Conservation (phyloP, 2,329 filamentous ascomycete genomes). For the Ophiostoma sp. region DNA sequence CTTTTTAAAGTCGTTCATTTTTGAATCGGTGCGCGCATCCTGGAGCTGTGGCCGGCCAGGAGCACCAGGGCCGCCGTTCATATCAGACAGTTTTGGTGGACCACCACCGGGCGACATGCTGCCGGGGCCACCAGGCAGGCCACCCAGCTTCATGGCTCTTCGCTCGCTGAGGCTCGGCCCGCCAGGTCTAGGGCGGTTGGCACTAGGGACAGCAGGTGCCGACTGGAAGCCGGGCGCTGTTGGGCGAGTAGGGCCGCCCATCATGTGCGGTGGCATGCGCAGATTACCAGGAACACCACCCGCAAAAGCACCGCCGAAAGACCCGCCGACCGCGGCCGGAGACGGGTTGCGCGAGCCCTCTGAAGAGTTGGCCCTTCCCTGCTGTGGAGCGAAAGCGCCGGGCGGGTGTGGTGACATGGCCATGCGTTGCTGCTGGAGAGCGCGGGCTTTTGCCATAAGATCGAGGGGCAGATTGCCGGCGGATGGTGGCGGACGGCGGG, state of each 20-base stretch:
- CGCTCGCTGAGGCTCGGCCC: slow-evolving; percentile 60
- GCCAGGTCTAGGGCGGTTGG: slow-evolving; percentile 34
- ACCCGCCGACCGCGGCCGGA: not conserved
- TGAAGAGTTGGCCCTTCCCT: slow-evolving; percentile 32
- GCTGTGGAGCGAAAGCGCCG: slow-evolving; percentile 23
- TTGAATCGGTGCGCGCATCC: slow-evolving; percentile 41
- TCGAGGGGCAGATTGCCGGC: slow-evolving; percentile 39
- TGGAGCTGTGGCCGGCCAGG: slow-evolving; percentile 33
- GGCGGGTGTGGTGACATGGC: slow-evolving; percentile 31
- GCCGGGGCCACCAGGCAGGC: slow-evolving; percentile 39
- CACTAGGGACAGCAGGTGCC: slow-evolving; percentile 44
- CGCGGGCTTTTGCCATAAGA: slow-evolving; percentile 39
- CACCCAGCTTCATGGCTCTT: slow-evolving; percentile 56
- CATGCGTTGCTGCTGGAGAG: slow-evolving; percentile 36
- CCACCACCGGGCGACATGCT: slow-evolving; percentile 33
- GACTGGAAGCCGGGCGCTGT: slow-evolving; percentile 49
- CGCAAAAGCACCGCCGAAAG: slow-evolving; percentile 26
- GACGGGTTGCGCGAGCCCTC: slow-evolving; percentile 29
- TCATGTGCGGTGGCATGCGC: slow-evolving; percentile 33
- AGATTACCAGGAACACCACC: slow-evolving; percentile 44
- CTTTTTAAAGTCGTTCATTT: slow-evolving; percentile 60
- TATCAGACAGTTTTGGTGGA: slow-evolving; percentile 44
- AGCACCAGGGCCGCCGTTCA: slow-evolving; percentile 29
- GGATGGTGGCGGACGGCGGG: slow-evolving; percentile 47
- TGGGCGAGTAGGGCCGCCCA: slow-evolving; percentile 36